A percentile compares a stretch with the other conserved stretches of the same genome.
These are phyloP conservation scores for Lentinula novae-zelandiae DNA, from an alignment of 1,284 basidiomycete species.

Conservation along the genomic window DNA sequence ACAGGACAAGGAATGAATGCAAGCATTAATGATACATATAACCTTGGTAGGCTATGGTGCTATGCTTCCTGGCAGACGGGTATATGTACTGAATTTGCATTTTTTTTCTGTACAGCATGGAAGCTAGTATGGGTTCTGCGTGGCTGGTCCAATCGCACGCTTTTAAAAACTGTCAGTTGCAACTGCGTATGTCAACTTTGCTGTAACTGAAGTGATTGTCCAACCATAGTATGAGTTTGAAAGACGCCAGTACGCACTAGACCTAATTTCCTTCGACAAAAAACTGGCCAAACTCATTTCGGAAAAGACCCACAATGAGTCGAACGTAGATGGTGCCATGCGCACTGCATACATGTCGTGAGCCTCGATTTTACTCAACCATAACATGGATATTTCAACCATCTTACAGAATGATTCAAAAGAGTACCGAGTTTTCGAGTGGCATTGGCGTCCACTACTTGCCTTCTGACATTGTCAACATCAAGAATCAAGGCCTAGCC, in stretches of 20 bases:
- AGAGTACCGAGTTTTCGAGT: not conserved
- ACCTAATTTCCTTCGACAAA: slow-evolving; percentile 2
- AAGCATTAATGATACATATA: not conserved
- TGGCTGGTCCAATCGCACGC: not conserved
- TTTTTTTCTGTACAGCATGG: not conserved
- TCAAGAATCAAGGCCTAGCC: not conserved
- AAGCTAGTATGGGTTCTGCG: not conserved
- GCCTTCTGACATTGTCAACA: not conserved
- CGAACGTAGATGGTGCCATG: not conserved
- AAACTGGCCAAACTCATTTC: not conserved
- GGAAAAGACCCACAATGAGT: not conserved
- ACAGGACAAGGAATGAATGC: slow-evolving; percentile 5
- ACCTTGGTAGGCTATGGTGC: not conserved
- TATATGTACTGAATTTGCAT: not conserved
- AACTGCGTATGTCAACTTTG: not conserved
- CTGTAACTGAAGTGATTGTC: not conserved
- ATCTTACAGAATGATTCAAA: not conserved
- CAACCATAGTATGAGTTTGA: not conserved
- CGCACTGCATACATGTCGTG: not conserved
- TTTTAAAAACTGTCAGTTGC: not conserved
- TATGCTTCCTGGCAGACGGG: not conserved
- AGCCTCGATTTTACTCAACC: not conserved
- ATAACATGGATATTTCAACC: not conserved
- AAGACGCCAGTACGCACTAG: not conserved
- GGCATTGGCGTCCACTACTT: slow-evolving; percentile 3